Conservation (phyloP, 1,284 basidiomycete species). For the Sanghuangporus sanghuang region DNA sequence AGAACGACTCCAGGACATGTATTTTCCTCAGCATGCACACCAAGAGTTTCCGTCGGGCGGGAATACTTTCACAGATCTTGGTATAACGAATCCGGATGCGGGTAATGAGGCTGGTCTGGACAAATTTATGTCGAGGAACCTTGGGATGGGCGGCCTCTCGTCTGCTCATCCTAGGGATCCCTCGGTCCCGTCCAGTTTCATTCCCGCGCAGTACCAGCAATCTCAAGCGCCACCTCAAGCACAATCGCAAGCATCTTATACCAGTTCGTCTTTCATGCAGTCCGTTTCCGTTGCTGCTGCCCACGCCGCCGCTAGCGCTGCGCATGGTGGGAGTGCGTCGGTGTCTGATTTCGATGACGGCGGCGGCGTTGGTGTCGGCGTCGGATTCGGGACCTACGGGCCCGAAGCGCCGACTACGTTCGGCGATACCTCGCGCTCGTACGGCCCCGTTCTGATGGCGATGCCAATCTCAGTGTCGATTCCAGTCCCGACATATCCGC, state of each 20-base stretch:
- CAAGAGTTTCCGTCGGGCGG: background rate
- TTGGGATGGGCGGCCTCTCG: background rate
- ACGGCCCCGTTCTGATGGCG: conserved; percentile 3
- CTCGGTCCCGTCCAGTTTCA: background rate
- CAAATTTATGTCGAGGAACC: background rate
- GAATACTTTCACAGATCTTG: background rate
- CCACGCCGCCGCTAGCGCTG: background rate
- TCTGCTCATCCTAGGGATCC: background rate
- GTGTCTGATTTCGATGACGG: background rate
- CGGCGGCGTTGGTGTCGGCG: conserved; percentile 2
- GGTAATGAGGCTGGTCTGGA: background rate
- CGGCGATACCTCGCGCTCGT: background rate
- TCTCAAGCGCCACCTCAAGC: conserved; percentile 13
- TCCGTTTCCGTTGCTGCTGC: no score
- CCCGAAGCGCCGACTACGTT: background rate
- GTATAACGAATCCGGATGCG: background rate
- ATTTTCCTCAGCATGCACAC: background rate
- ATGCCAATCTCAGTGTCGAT: background rate
- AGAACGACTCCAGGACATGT: background rate
- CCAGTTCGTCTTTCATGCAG: no score
- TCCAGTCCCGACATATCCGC: background rate
- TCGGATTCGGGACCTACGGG: background rate
- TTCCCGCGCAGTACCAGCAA: conserved; percentile 7
- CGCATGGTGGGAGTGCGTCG: background rate
- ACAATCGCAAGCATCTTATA: background rate